Percentiles rank a stretch among this genome's conserved stretches.
Conservation (phyloP, 768 basidiomycete species). For the Leucosporidium creatinivorum region DNA sequence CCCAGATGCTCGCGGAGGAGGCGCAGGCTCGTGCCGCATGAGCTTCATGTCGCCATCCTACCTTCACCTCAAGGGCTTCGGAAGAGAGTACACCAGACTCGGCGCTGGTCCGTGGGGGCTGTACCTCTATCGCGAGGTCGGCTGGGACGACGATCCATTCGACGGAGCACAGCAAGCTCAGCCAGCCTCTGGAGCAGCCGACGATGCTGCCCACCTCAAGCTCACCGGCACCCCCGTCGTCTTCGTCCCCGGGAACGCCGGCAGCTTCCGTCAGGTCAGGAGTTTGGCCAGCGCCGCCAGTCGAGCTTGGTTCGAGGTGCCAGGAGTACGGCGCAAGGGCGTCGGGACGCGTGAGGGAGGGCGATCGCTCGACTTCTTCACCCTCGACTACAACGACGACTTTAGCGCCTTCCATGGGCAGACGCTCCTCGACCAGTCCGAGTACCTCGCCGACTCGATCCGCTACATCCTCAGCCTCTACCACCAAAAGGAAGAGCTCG, state of each 20-base stretch:
- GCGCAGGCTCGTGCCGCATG: constrained; percentile 61
- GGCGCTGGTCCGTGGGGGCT: constrained; percentile 44
- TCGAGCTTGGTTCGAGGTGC: constrained; percentile 65
- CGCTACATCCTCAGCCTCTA: constrained; percentile 73
- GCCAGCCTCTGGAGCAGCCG: too few relatives aligned
- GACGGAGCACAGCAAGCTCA: constrained; percentile 17
- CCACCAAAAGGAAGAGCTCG: constrained; percentile 14
- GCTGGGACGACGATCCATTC: constrained; percentile 63
- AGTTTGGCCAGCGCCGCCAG: constrained; percentile 89
- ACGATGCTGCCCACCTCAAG: not conserved
- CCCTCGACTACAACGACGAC: constrained; percentile 96
- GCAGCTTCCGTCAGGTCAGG: constrained; percentile 85
- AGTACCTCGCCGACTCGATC: constrained; percentile 64
- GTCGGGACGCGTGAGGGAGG: constrained; percentile 44
- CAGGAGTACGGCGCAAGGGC: constrained; percentile 40
- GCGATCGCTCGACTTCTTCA: constrained; percentile 74
- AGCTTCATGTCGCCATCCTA: constrained; percentile 94
- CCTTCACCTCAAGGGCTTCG: constrained; percentile 60
- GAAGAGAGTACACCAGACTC: constrained; percentile 57
- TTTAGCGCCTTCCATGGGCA: constrained; percentile 89
- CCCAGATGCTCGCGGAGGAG: constrained; percentile 12
- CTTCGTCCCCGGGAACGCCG: constrained; percentile 96
- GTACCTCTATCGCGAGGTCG: constrained; percentile 83
- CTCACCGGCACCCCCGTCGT: constrained; percentile 69
- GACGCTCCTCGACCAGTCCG: constrained; percentile 72